These are phyloP conservation scores for Sphaerulina vaccinii DNA, from an alignment of 2,329 filamentous ascomycete species.

Conservation along the genomic window DNA sequence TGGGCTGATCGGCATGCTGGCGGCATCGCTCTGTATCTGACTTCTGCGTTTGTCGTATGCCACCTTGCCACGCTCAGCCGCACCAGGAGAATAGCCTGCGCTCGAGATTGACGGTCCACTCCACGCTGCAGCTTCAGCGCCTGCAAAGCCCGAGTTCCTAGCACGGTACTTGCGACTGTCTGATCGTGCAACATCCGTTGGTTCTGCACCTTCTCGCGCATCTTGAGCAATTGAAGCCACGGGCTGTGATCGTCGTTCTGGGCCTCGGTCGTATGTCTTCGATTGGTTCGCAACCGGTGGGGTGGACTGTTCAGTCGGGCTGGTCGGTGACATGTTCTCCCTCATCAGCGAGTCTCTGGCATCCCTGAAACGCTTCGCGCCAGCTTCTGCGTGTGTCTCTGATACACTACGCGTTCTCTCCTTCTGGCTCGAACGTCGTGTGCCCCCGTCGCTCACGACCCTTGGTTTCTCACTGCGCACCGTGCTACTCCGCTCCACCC, in stretches of 20 bases:
- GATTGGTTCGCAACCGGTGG: conserved; percentile 16
- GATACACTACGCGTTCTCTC: conserved; percentile 12
- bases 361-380: conserved; percentile 16
- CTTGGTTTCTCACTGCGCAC: conserved; percentile 28
- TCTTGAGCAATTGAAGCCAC: not conserved
- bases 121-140: conserved; percentile 31
- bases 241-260: conserved; percentile 2
- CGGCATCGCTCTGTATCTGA: conserved; percentile 19
- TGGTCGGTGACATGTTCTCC: conserved; percentile 18
- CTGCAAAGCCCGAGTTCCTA: conserved; percentile 36
- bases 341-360: conserved; percentile 24
- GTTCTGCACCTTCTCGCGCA: not conserved
- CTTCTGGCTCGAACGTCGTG: conserved; percentile 18
- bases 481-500: conserved; percentile 21
- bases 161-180: conserved; percentile 31
- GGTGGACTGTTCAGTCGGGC: conserved; percentile 1
- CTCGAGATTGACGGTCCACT: conserved; percentile 17
- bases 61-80: conserved; percentile 31
- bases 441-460: conserved; percentile 30
- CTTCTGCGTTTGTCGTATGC: conserved; percentile 35
- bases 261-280: conserved; percentile 14
- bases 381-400: conserved; percentile 18
- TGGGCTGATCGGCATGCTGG: conserved; percentile 25
- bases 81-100: conserved; percentile 11
- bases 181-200: conserved; percentile 16